A percentile compares a stretch with the other conserved stretches of the same genome.
These are phyloP conservation scores for Starmerella lactis-condensi DNA, from an alignment of 805 yeast genomes.

Conservation along the genomic window DNA sequence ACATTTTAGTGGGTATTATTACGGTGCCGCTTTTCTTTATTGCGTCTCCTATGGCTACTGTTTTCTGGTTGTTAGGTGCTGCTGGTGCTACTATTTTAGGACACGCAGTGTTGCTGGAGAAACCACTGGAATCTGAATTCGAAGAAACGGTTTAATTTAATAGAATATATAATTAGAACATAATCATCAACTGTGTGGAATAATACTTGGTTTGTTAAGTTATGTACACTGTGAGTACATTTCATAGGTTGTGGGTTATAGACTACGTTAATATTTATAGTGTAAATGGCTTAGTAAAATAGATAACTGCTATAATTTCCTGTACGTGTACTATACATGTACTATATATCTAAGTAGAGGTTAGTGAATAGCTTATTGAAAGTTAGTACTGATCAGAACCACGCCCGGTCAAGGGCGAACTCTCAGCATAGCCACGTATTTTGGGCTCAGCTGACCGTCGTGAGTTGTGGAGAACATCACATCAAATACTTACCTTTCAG, in stretches of 20 bases:
- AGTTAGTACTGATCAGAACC: conserved; percentile 27
- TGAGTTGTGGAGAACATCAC: conserved; percentile 43
- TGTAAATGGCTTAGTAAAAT: too few species aligned
- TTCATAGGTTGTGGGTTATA: background rate
- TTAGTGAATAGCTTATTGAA: background rate
- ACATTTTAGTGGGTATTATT: conserved; percentile 60
- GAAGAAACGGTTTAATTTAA: conserved; percentile 36
- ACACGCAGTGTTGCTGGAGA: conserved; percentile 83
- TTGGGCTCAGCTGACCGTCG: conserved; percentile 47
- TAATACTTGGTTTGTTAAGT: background rate
- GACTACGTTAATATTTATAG: background rate
- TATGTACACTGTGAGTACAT: too few species aligned
- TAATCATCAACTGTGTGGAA: background rate
- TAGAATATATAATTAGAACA: background rate
- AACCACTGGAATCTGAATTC: conserved; percentile 87
- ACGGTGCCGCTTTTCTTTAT: conserved; percentile 66
- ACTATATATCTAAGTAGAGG: background rate
- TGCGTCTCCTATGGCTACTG: conserved; percentile 75
- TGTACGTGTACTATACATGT: too few species aligned
- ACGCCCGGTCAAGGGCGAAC: conserved; percentile 75
- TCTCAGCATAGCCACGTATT: conserved; percentile 50
- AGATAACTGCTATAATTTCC: too few species aligned
- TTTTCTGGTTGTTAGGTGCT: conserved; percentile 84
- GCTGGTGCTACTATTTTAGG: conserved; percentile 58
- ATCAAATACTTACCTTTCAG: conserved; percentile 29